Conservation (phyloP, 2,329 filamentous ascomycete species). For the Penicillium fuscoglaucum region DNA sequence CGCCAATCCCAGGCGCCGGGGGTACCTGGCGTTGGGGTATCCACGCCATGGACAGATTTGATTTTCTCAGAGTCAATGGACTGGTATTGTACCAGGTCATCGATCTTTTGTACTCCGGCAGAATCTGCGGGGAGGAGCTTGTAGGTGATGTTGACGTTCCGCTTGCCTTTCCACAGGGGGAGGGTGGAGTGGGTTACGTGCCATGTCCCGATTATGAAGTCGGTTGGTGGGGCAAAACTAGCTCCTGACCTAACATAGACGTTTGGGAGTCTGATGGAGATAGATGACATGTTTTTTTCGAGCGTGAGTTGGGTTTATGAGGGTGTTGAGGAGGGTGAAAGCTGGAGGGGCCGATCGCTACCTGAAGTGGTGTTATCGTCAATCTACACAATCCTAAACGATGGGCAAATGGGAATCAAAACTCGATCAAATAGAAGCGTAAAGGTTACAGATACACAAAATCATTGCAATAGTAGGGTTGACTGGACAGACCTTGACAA, state of each 20-base stretch:
- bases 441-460: too few relatives aligned
- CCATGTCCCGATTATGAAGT: conserved; percentile 25
- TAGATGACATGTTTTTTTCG: neutral
- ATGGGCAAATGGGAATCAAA: too few relatives aligned
- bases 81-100: conserved; percentile 24
- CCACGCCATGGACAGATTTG: conserved; percentile 19
- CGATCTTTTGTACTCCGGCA: conserved; percentile 12
- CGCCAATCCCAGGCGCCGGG: conserved; percentile 69
- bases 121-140: conserved; percentile 10
- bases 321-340: neutral
- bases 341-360: neutral
- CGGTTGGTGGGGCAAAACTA: conserved; percentile 14
- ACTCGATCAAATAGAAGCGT: too few relatives aligned
- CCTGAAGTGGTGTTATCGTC: neutral
- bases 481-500: too few relatives aligned
- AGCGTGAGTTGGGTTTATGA: neutral
- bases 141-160: conserved; percentile 28
- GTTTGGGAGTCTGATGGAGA: neutral
- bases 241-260: neutral
- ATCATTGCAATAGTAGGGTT: too few relatives aligned
- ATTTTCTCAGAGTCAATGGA: conserved; percentile 15
- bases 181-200: conserved; percentile 27
- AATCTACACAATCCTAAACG: neutral
- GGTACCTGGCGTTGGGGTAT: conserved; percentile 16
- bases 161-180: conserved; percentile 25